Evolutionary conservation across 2,329 filamentous ascomycete genomes (phyloP), one percentile per base, ranked within the genome.

Genomic region (Ampelomyces quisqualis): DNA sequence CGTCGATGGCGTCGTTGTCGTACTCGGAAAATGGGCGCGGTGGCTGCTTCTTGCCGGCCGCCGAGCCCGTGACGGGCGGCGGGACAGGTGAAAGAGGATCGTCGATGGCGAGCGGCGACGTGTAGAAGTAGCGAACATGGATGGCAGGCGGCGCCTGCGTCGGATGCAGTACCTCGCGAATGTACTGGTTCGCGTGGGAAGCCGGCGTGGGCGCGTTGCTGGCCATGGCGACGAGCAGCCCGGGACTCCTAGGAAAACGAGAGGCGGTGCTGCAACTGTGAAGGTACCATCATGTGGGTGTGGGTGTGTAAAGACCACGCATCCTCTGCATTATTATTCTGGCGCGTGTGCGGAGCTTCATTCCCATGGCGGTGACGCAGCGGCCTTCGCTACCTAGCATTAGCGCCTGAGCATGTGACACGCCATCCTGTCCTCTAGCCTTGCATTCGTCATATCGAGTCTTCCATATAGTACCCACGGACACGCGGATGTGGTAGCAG

Each of bases 1-100:
- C 80, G 63, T 95, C 88, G 9, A 95, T 74, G 2, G 85, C 82
- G 52, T 84, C 81, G 53, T 91, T 94, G 69, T 95, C 90, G 43
- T 81, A 82, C 4, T 76, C 76, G 0, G 86, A 85, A 67, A 95
- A 95, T 0, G 90, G 88, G 29, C 87, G 81, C 7, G 89, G 80
- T 32, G 82, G 79, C 23, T 78, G 76, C 55, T 78, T 83, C 22
- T 75, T 68, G 10, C 76, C 62, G 35, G 63, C 67, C 40, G 71
- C 65, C 33, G 64, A 39, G 20, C 67, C 66, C 15, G 70, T 84
- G 70, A 64, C 75, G 49, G 65, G 77, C 57, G 61, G 79, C 64
- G 66, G 81, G 60, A 70, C 77, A 67, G 85, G 79, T 7, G 86
- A 88, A n/a, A 95, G 77, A 17, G 88, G 88, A 60, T 95, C 90